Percentiles rank a stretch among this genome's conserved stretches.
Evolutionary conservation across 192 early-diverging fungal species (phyloP).

Genomic region (Entophlyctis luteolus): DNA sequence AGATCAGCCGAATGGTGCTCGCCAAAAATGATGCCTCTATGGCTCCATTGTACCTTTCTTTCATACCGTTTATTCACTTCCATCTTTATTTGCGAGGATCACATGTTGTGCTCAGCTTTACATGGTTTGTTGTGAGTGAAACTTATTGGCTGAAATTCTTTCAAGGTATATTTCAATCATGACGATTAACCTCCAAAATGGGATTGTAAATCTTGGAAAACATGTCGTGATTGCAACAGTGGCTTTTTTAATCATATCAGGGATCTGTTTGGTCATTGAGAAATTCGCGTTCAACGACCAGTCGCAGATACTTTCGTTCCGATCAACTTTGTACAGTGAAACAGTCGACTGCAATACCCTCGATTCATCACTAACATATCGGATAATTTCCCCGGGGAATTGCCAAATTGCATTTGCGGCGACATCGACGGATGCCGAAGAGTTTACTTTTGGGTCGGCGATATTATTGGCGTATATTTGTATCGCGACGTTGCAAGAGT

Average conservation of each 20-base stretch:
- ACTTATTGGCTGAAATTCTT: not conserved
- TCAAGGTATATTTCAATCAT: slow-evolving; percentile 28
- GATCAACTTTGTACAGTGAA: slow-evolving; percentile 4
- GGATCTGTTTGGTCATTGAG: not conserved
- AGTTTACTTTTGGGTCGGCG: slow-evolving; percentile 33
- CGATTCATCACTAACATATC: not conserved
- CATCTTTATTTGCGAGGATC: slow-evolving; percentile 35
- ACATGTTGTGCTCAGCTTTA: slow-evolving; percentile 33
- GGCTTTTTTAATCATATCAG: slow-evolving; percentile 31
- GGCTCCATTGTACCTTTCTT: slow-evolving; percentile 39
- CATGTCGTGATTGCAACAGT: slow-evolving; percentile 28
- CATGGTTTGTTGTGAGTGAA: slow-evolving; percentile 30
- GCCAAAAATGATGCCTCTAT: slow-evolving; percentile 17
- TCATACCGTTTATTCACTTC: slow-evolving; percentile 38
- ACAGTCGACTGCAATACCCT: not conserved
- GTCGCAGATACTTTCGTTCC: not conserved
- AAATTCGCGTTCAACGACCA: not conserved
- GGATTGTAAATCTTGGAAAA: slow-evolving; percentile 12
- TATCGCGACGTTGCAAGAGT: slow-evolving; percentile 30
- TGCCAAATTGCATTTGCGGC: slow-evolving; percentile 5
- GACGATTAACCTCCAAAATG: slow-evolving; percentile 37
- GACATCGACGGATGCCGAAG: not conserved
- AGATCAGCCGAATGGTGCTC: slow-evolving; percentile 16
- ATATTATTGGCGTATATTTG: slow-evolving; percentile 14
- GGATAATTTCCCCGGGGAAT: not conserved